Evolutionary conservation across 2,329 filamentous ascomycete species (phyloP), one percentile per base, ranked within the genome.

Genomic region (Neonectria punicea): DNA sequence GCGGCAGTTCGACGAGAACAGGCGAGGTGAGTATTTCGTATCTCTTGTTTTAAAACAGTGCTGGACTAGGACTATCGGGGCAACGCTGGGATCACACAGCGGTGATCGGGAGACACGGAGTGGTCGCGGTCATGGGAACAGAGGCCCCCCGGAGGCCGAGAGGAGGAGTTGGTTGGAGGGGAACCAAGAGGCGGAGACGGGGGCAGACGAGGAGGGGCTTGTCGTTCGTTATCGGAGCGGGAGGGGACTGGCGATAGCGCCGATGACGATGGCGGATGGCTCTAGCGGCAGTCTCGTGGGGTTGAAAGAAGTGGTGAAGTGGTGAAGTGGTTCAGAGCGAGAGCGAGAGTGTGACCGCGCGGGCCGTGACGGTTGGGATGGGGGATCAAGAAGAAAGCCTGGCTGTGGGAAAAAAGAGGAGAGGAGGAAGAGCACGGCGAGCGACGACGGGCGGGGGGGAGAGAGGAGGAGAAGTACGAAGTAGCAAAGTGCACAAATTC

Each of bases 31-130:
- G 62, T 68, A 71, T 67, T 67, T 73, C 66, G 70, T 71, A 66
- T 70, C 71, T 64, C 70, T 47, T 58, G 36, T 53, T 53, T 39
- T 43, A 58, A 54, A 74, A 65, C 58, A 65, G 63, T 68, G 72
- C 49, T 74, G 69, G 67, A 74, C 70, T 74, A 74, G 65, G 62
- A 74, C 69, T 74, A 74, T 74, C 70, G 70, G 66, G 68, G 65
- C 64, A 63, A 73, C 70, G 72, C 72, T 74, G 72, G 44, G 72
- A 65, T 72, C 70, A 74, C 65, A 67, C 41, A 72, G 64, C 58
- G 61, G 65, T 71, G 65, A 69, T 74, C 67, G 67, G 68, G 60
- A 67, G 63, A 70, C 65, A 67, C 67, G 72, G 70, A 67, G 53
- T 55, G 65, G 53, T 67, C 66, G 61, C 62, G 64, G 66, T 72